Conservation (phyloP, 2,329 filamentous ascomycete genomes). For the Aureobasidium sp. region DNA sequence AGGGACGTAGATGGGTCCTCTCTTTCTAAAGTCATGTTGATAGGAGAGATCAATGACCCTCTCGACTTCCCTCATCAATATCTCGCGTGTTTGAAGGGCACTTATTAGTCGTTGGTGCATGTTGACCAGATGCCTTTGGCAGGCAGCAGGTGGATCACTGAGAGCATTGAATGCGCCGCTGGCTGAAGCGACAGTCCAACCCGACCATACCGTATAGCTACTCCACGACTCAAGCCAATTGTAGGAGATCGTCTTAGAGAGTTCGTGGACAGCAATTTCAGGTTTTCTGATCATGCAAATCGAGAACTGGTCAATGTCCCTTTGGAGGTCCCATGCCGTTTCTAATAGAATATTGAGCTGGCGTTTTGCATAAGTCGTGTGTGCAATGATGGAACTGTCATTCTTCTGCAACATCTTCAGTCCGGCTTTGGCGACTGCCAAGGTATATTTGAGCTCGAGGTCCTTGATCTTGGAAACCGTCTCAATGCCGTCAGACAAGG, state of each 20-base stretch:
- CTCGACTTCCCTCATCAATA: not conserved
- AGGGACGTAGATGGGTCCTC: not conserved
- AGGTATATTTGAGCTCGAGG: not conserved
- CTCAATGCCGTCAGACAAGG: not conserved
- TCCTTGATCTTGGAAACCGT: not conserved
- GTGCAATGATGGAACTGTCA: not conserved
- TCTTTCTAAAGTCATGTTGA: not conserved
- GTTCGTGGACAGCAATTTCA: not conserved
- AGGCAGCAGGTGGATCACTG: not conserved
- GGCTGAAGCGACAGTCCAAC: not conserved
- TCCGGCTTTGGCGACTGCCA: not conserved
- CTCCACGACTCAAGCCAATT: not conserved
- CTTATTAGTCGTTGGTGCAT: not conserved
- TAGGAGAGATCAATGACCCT: not conserved
- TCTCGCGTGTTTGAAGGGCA: not conserved
- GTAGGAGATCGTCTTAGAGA: not conserved
- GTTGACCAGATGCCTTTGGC: not conserved
- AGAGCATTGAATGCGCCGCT: not conserved
- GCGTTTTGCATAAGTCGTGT: not conserved
- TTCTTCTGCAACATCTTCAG: not conserved
- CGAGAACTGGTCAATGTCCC: not conserved
- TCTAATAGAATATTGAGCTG: not conserved
- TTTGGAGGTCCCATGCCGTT: not conserved
- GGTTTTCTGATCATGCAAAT: not conserved
- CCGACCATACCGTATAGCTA: not conserved